phyloP scores from a whole-genome alignment of 805 yeast species.

The Suhomyces sp. region DNA sequence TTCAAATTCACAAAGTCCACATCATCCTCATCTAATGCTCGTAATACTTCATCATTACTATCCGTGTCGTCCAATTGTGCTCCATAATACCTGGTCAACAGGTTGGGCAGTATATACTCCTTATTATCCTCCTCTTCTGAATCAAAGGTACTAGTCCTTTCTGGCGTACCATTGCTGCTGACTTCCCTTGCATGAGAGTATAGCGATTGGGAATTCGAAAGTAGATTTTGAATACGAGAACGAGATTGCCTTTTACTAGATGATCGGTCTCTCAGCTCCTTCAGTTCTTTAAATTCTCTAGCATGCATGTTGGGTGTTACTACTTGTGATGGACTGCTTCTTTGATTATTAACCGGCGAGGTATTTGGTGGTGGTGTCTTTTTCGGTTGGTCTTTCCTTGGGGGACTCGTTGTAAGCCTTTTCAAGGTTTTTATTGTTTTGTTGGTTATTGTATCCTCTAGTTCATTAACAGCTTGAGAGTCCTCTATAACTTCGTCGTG shows the following conservation, averaged over 20 bases:
- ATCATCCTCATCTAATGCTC: constrained; percentile 26
- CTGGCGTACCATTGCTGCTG: neutral
- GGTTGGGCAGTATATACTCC: constrained; percentile 43
- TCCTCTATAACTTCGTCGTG: constrained; percentile 4
- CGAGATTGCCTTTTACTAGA: neutral
- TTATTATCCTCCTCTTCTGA: constrained; percentile 25
- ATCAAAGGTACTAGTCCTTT: constrained; percentile 10
- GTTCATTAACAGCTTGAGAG: too few species aligned
- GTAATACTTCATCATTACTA: constrained; percentile 19
- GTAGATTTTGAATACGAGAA: constrained; percentile 32
- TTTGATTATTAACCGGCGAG: too few species aligned
- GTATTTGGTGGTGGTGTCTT: too few species aligned
- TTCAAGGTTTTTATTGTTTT: too few species aligned
- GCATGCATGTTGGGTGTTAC: too few species aligned
- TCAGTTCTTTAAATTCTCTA: too few species aligned
- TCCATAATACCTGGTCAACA: constrained; percentile 32
- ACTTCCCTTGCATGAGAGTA: constrained; percentile 19
- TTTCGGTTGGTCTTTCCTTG: too few species aligned
- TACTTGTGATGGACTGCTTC: too few species aligned
- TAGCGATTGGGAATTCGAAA: constrained; percentile 37
- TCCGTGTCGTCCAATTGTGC: constrained; percentile 19
- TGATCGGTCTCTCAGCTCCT: neutral
- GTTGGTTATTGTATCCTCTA: too few species aligned
- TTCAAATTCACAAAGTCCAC: constrained; percentile 27
- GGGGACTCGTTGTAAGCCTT: too few species aligned